phyloP scores from a whole-genome alignment of 306 rosid species.

The Begonia peltatifolia region DNA sequence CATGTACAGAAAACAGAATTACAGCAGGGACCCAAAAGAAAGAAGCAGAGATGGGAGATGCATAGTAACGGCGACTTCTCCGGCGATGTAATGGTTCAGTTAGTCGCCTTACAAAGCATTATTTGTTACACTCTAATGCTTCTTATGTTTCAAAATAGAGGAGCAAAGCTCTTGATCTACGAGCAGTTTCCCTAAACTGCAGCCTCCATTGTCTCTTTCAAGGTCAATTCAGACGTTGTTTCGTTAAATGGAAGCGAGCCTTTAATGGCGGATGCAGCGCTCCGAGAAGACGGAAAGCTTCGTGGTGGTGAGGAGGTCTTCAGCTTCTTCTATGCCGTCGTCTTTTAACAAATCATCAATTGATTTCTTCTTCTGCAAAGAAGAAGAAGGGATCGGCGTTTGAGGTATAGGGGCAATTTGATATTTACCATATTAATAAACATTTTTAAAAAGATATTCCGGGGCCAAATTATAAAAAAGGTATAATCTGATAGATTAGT shows the following conservation, averaged over 20 bases:
- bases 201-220: conserved; percentile 57
- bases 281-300: conserved; percentile 74
- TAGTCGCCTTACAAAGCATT: conserved; percentile 67
- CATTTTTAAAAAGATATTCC: no score
- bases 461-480: no score
- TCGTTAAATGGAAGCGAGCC: conserved; percentile 63
- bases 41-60: no score
- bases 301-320: conserved; percentile 55
- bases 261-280: conserved; percentile 51
- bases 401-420: no score
- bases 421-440: no score
- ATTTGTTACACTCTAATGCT: conserved; percentile 79
- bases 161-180: conserved; percentile 55
- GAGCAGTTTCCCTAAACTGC: conserved; percentile 79
- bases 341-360: conserved; percentile 46
- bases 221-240: conserved; percentile 62
- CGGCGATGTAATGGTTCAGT: conserved; percentile 56
- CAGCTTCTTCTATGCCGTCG: conserved; percentile 50
- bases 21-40: no score
- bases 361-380: no score
- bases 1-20: conserved; percentile 3
- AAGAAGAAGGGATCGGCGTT: no score
- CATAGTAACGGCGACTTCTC: conserved; percentile 41
- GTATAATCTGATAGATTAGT: no score
- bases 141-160: conserved; percentile 68